Evolutionary conservation across 2,329 filamentous ascomycete species (phyloP).

Genomic region (Fusarium sp.): DNA sequence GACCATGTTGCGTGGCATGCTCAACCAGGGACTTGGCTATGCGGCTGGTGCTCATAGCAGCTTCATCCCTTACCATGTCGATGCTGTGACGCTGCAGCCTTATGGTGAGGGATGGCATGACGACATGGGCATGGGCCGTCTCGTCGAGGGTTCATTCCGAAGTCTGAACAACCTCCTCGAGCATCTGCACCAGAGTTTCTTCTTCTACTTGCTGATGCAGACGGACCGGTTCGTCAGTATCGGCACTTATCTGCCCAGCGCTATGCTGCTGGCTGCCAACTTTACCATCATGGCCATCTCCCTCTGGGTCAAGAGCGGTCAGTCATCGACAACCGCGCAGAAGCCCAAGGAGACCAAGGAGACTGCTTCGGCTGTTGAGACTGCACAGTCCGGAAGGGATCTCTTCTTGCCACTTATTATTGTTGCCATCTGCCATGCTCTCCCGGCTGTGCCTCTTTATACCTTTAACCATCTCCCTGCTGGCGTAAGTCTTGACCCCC

Average conservation of each 20-base stretch:
- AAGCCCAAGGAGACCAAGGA: slow-evolving; percentile 39
- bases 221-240: slow-evolving; percentile 95
- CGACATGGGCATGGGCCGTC: slow-evolving; percentile 92
- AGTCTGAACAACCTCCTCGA: slow-evolving; percentile 96
- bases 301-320: slow-evolving; percentile 90
- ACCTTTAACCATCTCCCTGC: slow-evolving; percentile 79
- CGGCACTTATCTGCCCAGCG: slow-evolving; percentile 93
- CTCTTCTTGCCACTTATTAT: slow-evolving; percentile 76
- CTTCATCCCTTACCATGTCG: slow-evolving; percentile 97
- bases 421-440: slow-evolving; percentile 74
- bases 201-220: slow-evolving; percentile 96
- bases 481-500: slow-evolving; percentile 58
- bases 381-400: slow-evolving; percentile 61
- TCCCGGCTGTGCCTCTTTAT: slow-evolving; percentile 82
- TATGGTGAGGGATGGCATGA: slow-evolving; percentile 95
- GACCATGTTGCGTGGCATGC: slow-evolving; percentile 91
- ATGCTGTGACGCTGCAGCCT: slow-evolving; percentile 91
- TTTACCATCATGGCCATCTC: slow-evolving; percentile 96
- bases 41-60: slow-evolving; percentile 90
- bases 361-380: slow-evolving; percentile 42
- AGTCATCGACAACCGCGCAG: slow-evolving; percentile 46
- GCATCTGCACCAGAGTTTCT: slow-evolving; percentile 98
- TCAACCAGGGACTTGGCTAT: slow-evolving; percentile 87
- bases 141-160: slow-evolving; percentile 88
- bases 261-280: slow-evolving; percentile 94